These are phyloP conservation scores for Ophiostoma piceae DNA, from an alignment of 2,329 filamentous ascomycete genomes.

Conservation along the genomic window DNA sequence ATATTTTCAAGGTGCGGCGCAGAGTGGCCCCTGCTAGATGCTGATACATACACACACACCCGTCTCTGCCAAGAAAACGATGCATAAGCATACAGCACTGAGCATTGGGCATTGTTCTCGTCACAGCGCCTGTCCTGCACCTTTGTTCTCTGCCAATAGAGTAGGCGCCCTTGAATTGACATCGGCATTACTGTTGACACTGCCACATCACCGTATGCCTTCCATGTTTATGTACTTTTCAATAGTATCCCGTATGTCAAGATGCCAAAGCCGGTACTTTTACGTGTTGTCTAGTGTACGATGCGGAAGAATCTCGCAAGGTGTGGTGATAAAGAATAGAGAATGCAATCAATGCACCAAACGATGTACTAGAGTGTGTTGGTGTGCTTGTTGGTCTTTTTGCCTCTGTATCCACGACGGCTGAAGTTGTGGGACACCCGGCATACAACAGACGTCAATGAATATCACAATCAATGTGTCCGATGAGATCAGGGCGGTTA, in stretches of 20 bases:
- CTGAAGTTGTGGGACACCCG: not conserved
- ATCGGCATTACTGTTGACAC: not conserved
- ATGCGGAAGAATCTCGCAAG: not conserved
- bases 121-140: not conserved
- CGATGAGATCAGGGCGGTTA: not conserved
- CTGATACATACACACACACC: not conserved
- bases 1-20: not conserved
- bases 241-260: not conserved
- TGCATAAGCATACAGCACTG: not conserved
- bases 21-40: not conserved
- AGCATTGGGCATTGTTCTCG: not conserved
- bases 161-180: not conserved
- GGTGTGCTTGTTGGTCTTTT: not conserved
- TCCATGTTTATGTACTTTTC: not conserved
- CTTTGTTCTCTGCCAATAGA: not conserved
- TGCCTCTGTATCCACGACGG: not conserved
- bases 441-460: not conserved
- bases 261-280: not conserved
- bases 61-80: not conserved
- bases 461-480: not conserved
- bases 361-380: not conserved
- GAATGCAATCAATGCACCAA: not conserved
- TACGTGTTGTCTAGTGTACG: not conserved
- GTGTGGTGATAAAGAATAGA: not conserved
- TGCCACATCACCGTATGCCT: not conserved